These are phyloP conservation scores for Anisodus acutangulus DNA, from an alignment of 257 asterid species.

Conservation along the genomic window DNA sequence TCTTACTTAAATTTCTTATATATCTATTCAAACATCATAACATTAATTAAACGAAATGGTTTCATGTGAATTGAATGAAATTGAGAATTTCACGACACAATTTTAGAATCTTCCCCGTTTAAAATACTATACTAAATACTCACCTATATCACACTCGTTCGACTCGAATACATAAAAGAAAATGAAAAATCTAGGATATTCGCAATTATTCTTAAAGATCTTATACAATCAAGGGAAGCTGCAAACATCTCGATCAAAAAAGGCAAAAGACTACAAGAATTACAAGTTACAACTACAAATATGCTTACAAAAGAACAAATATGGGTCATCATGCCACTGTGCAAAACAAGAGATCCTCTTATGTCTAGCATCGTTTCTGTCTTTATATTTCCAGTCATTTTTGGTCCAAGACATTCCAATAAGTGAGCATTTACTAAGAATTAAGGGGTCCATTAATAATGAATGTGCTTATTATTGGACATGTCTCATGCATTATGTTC, in stretches of 20 bases:
- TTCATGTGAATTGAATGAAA: no score
- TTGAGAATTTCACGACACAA: no score
- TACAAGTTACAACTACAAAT: neutral
- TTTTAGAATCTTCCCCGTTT: no score
- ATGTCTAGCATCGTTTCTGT: conserved; percentile 1
- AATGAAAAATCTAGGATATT: no score
- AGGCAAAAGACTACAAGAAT: neutral
- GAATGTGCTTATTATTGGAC: neutral
- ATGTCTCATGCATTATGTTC: neutral
- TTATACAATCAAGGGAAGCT: no score
- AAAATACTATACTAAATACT: no score
- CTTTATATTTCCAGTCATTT: neutral
- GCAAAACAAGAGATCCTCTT: conserved; percentile 14
- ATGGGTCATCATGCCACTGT: conserved; percentile 1
- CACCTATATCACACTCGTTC: no score
- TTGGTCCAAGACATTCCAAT: conserved; percentile 14
- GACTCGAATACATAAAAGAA: no score
- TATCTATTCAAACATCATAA: no score
- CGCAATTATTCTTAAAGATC: no score
- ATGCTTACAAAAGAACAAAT: neutral
- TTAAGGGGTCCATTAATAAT: conserved; percentile 8
- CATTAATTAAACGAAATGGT: no score
- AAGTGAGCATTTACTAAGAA: neutral
- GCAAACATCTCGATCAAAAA: neutral
- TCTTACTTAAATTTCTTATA: no score